phyloP scores from a whole-genome alignment of 768 basidiomycete species.

The Mycena leptocephala region DNA sequence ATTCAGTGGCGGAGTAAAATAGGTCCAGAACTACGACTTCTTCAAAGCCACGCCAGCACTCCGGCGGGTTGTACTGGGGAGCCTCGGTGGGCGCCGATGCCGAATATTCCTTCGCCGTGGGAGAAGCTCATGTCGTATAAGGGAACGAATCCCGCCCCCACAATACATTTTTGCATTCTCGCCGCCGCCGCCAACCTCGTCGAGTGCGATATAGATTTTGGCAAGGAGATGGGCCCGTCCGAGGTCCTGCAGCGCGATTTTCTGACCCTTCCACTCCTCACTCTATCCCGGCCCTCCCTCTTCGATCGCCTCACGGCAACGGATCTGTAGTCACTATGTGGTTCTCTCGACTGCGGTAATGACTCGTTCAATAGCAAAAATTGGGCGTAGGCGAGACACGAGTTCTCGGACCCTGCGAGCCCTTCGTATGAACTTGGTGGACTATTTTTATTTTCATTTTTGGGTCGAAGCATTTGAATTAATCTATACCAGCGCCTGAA shows the following conservation, averaged over 20 bases:
- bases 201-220: slow-evolving; percentile 13
- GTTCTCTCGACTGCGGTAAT: no score
- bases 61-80: no score
- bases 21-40: background rate
- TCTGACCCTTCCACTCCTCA: background rate
- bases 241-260: background rate
- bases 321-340: background rate
- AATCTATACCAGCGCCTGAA: no score
- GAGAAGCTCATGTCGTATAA: background rate
- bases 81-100: background rate
- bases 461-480: no score
- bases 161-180: background rate
- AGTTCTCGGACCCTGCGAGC: no score
- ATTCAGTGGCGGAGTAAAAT: background rate
- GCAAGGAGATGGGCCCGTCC: no score
- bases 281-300: background rate
- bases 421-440: no score
- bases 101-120: background rate
- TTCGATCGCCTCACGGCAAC: background rate
- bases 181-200: background rate
- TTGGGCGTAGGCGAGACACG: no score
- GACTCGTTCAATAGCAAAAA: no score
- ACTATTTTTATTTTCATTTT: no score
- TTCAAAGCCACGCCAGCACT: background rate
- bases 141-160: background rate